Conservation (phyloP, 2,329 filamentous ascomycete genomes). For the Aspergillus bombycis region DNA sequence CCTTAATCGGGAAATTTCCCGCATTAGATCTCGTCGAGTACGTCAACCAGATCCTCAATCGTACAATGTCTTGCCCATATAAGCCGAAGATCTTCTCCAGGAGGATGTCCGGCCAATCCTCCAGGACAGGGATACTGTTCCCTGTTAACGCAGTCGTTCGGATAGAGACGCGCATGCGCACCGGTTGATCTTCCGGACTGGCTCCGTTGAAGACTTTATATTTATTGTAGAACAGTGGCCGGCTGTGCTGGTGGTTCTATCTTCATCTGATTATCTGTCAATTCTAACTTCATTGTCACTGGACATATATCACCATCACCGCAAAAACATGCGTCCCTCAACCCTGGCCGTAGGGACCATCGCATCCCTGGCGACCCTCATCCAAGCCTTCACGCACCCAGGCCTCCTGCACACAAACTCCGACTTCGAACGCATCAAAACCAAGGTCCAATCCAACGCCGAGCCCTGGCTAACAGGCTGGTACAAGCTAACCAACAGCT, state of each 20-base stretch:
- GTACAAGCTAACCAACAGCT: constrained; percentile 33
- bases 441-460: constrained; percentile 36
- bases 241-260: neutral
- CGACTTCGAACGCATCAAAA: constrained; percentile 47
- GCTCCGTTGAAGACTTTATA: neutral
- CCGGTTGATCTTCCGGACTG: neutral
- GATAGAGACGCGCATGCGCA: neutral
- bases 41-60: neutral
- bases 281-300: neutral
- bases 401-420: constrained; percentile 40
- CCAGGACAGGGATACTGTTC: neutral
- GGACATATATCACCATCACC: neutral
- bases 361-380: neutral
- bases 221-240: neutral
- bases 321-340: neutral
- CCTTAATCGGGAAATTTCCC: neutral
- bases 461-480: constrained; percentile 42
- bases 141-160: neutral
- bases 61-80: neutral
- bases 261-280: neutral
- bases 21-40: neutral
- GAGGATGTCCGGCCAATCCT: neutral
- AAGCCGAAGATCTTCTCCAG: neutral
- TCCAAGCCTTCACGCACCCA: constrained; percentile 31
- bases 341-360: neutral